These are phyloP conservation scores for Angomonas deanei DNA, from an alignment of 208 protist species.

Conservation along the genomic window DNA sequence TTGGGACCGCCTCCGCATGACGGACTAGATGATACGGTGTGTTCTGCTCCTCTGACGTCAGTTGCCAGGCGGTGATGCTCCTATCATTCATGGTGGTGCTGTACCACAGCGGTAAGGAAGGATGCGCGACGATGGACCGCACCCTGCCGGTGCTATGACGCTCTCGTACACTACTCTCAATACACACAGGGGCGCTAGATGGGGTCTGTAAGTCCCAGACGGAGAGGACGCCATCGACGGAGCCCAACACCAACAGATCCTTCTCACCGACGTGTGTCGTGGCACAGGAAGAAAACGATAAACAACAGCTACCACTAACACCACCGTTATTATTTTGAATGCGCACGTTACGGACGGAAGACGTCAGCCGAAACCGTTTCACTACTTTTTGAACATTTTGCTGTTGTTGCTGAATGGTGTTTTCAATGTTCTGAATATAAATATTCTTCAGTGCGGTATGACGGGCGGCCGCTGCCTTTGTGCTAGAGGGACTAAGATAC, in stretches of 20 bases:
- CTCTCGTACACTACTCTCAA: slow-evolving; percentile 30
- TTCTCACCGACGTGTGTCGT: slow-evolving; percentile 19
- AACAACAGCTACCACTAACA: slow-evolving; percentile 36
- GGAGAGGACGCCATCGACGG: slow-evolving; percentile 75
- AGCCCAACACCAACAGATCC: slow-evolving; percentile 30
- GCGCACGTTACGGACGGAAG: slow-evolving; percentile 78
- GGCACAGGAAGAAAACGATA: slow-evolving; percentile 60
- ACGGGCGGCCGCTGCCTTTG: slow-evolving; percentile 36
- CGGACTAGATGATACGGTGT: slow-evolving; percentile 4
- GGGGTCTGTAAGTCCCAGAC: slow-evolving; percentile 76
- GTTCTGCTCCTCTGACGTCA: slow-evolving; percentile 11
- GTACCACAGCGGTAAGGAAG: slow-evolving; percentile 39
- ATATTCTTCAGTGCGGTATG: slow-evolving; percentile 51
- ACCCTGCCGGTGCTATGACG: slow-evolving; percentile 52
- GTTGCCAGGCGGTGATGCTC: slow-evolving; percentile 46
- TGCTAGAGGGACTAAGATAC: slow-evolving; percentile 46
- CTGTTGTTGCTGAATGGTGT: slow-evolving; percentile 27
- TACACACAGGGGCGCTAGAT: slow-evolving; percentile 15
- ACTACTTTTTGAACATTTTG: slow-evolving; percentile 22
- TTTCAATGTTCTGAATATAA: slow-evolving; percentile 25
- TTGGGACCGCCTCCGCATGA: neutral
- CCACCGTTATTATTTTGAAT: slow-evolving; percentile 11
- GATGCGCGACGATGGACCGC: slow-evolving; percentile 47
- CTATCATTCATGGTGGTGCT: slow-evolving; percentile 69
- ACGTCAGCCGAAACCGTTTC: slow-evolving; percentile 42